Conservation (phyloP, 2,329 filamentous ascomycete species). For the Colletotrichum theobromicola region DNA sequence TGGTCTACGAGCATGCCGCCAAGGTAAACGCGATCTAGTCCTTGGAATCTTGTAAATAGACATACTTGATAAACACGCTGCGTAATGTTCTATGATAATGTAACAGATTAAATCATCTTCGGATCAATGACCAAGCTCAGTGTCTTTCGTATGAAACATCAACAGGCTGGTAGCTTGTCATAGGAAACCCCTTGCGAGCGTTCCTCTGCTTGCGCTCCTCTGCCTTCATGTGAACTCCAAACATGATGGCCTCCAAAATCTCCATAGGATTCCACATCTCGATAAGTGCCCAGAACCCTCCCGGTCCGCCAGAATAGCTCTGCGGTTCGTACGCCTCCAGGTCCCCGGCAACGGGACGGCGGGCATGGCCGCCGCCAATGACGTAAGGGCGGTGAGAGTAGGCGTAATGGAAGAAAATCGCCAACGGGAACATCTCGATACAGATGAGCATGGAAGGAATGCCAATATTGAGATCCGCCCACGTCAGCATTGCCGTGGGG, state of each 20-base stretch:
- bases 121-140: neutral
- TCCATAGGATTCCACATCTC: slow-evolving; percentile 16
- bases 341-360: slow-evolving; percentile 8
- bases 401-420: slow-evolving; percentile 27
- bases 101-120: neutral
- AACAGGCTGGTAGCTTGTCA: neutral
- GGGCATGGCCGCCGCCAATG: slow-evolving; percentile 10
- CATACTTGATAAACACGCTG: neutral
- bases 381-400: slow-evolving; percentile 27
- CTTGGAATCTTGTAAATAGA: neutral
- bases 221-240: slow-evolving; percentile 13
- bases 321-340: slow-evolving; percentile 15
- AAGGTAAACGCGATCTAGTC: slow-evolving; percentile 34
- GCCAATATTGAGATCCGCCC: slow-evolving; percentile 27
- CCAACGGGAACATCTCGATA: slow-evolving; percentile 29
- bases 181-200: neutral
- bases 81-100: neutral
- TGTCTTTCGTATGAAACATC: neutral
- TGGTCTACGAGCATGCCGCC: slow-evolving; percentile 50
- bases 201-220: neutral
- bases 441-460: slow-evolving; percentile 27
- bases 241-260: neutral
- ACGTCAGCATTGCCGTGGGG: slow-evolving; percentile 24
- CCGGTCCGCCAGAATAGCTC: slow-evolving; percentile 26
- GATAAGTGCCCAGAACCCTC: slow-evolving; percentile 21